Base-by-base conservation (phyloP, 2,329 filamentous ascomycete species). In the Xylaria sp. region DNA sequence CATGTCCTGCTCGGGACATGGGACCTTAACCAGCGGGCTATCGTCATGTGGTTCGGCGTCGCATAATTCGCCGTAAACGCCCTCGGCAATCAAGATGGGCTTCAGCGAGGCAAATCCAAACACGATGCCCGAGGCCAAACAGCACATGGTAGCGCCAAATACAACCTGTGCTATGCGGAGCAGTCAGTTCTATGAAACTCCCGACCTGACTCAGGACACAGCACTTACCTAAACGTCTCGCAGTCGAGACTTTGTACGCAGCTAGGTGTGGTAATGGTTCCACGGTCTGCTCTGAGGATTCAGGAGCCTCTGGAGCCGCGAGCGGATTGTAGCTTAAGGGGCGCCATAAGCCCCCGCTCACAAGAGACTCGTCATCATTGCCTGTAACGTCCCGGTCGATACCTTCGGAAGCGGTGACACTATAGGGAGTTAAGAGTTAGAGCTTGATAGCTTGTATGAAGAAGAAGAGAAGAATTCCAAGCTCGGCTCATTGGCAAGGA, bases 51-150 rank as follows among this genome's bases (percentile, higher is more conserved):
- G 82, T 55, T 84, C 76, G 57, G 79, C 71, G 1, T 82, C 84
- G 73, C 88, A 90, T 54, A 81, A 79, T 40, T 88, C 82, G 47
- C 82, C 78, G 74, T 89, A 90, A 1, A 89, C 85, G 1, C 85
- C 86, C 72, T 89, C 85, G 10, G 82, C 80, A 40, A 91, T 85
- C 48, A 91, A 80, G 6, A 91, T 81, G 0, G 89, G 88, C 74
- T 91, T 91, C 67, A 91, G 81, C 1, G 88, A 87, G 8, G 89
- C 88, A 77, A 88, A 91, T 9, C 89, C 89, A 77, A 90, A 91
- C 5, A 91, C 84, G 42, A 89, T 82, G 0, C 89, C 90, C 3
- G 90, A 88, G 16, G 88, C 88, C 63, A 92, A 81, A 54, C 91
- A 85, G 78, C 90, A 92, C 78, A 90, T 90, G 10, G 90, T 71